Conservation (phyloP, 345 rosid genomes). For the Zanthoxylum bungeanum region DNA sequence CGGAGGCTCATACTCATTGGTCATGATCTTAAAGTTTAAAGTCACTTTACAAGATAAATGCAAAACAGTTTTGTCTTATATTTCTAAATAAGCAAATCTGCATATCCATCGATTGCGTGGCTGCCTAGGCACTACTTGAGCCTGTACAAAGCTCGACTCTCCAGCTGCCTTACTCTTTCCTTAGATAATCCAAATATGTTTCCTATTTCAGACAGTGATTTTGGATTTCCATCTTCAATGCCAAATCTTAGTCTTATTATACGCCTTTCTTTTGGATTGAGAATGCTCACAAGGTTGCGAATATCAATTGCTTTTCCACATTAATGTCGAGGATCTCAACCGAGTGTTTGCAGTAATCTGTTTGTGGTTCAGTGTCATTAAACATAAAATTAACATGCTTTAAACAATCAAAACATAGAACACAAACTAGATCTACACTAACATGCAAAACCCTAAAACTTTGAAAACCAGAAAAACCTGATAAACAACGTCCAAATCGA, state of each 20-base stretch:
- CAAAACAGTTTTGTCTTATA: neutral
- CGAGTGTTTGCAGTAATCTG: conserved; percentile 61
- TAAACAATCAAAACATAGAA: too few species aligned
- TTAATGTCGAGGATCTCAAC: conserved; percentile 58
- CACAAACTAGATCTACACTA: too few species aligned
- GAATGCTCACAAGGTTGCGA: conserved; percentile 47
- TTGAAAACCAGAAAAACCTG: too few species aligned
- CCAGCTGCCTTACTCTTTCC: conserved; percentile 81
- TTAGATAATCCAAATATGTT: conserved; percentile 52
- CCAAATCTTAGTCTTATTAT: conserved; percentile 78
- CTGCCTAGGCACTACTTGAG: conserved; percentile 56
- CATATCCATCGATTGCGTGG: conserved; percentile 61
- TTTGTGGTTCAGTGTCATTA: too few species aligned
- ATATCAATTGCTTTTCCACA: conserved; percentile 59
- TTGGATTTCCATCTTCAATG: conserved; percentile 55
- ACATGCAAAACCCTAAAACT: too few species aligned
- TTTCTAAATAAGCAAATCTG: conserved; percentile 51
- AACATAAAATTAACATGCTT: too few species aligned
- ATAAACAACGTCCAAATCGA: too few species aligned
- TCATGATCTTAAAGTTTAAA: neutral
- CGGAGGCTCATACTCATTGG: neutral
- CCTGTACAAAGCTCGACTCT: conserved; percentile 66
- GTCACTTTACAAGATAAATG: conserved; percentile 1
- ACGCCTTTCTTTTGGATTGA: too few species aligned
- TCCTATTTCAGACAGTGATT: conserved; percentile 67